These are phyloP conservation scores for Boletus sensibilis DNA, from an alignment of 768 basidiomycete species.

Conservation along the genomic window DNA sequence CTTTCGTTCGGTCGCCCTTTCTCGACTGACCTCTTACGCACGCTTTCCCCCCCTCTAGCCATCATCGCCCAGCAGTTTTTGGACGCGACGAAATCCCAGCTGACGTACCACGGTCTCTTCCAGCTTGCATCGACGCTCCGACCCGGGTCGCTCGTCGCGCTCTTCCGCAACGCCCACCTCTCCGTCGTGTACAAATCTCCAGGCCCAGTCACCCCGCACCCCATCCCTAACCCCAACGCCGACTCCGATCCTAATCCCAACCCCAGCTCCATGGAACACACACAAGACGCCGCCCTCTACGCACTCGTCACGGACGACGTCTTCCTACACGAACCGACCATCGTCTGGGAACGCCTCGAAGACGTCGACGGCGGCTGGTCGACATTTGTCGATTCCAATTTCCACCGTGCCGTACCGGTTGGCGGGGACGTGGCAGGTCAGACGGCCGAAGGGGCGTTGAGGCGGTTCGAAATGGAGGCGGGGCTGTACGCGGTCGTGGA, in stretches of 20 bases:
- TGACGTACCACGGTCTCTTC: conserved; percentile 88
- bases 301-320: conserved; percentile 84
- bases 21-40: not conserved
- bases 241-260: not conserved
- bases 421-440: conserved; percentile 83
- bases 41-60: conserved; percentile 41
- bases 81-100: conserved; percentile 69
- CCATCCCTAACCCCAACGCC: not conserved
- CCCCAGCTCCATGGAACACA: not conserved
- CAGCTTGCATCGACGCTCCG: conserved; percentile 54
- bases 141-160: conserved; percentile 68
- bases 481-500: conserved; percentile 42
- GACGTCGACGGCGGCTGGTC: conserved; percentile 82
- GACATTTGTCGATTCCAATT: conserved; percentile 74
- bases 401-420: conserved; percentile 59
- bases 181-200: conserved; percentile 74
- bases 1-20: not conserved
- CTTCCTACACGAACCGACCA: conserved; percentile 70
- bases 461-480: conserved; percentile 46
- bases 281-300: conserved; percentile 55
- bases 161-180: conserved; percentile 89
- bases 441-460: conserved; percentile 59
- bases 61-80: conserved; percentile 67
- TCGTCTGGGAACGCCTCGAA: conserved; percentile 90
- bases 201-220: not conserved